Conservation (phyloP, 2,329 filamentous ascomycete species). For the Alternaria gansuensis region DNA sequence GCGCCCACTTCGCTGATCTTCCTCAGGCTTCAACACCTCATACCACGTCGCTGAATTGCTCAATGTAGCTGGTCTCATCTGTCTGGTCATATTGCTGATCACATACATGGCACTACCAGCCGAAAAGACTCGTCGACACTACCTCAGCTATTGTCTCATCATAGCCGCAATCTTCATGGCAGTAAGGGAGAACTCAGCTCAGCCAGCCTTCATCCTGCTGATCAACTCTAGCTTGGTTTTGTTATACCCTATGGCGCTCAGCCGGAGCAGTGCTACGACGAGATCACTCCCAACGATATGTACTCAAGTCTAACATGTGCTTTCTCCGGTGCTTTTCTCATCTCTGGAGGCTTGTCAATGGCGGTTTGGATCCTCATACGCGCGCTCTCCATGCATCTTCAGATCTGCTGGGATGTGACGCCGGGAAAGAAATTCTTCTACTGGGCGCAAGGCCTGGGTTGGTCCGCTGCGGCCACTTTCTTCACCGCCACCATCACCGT, state of each 20-base stretch:
- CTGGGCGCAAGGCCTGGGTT: slow-evolving; percentile 79
- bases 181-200: slow-evolving; percentile 61
- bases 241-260: slow-evolving; percentile 83
- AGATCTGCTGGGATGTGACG: slow-evolving; percentile 96
- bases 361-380: slow-evolving; percentile 92
- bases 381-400: slow-evolving; percentile 89
- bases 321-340: slow-evolving; percentile 83
- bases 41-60: slow-evolving; percentile 80
- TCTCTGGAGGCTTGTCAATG: slow-evolving; percentile 84
- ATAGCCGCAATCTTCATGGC: slow-evolving; percentile 80
- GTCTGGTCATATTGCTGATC: slow-evolving; percentile 77
- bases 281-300: slow-evolving; percentile 95
- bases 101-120: slow-evolving; percentile 84
- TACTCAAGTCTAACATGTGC: slow-evolving; percentile 81
- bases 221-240: slow-evolving; percentile 75
- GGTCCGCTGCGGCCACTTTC: slow-evolving; percentile 81
- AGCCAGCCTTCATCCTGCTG: slow-evolving; percentile 7
- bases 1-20: slow-evolving; percentile 3
- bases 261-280: slow-evolving; percentile 84
- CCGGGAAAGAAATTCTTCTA: slow-evolving; percentile 92
- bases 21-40: slow-evolving; percentile 63
- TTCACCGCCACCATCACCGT: slow-evolving; percentile 79
- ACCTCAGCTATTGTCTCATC: slow-evolving; percentile 87
- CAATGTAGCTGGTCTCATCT: slow-evolving; percentile 75
- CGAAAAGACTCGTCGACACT: slow-evolving; percentile 91